Evolutionary conservation across 2,329 filamentous ascomycete genomes (phyloP).

Genomic region (Aspergillus costaricaensis): DNA sequence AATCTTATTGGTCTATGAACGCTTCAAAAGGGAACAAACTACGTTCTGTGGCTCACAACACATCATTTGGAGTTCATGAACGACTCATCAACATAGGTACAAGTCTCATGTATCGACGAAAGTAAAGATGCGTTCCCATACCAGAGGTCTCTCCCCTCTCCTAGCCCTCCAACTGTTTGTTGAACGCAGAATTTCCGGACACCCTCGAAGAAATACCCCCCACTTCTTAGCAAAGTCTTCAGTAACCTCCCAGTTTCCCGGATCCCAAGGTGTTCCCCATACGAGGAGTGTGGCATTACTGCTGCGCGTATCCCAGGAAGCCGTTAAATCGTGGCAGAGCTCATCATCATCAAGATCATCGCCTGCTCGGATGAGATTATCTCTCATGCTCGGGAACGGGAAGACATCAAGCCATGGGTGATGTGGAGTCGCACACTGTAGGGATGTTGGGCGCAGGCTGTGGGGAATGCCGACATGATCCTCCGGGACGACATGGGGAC

Average conservation of each 20-base stretch:
- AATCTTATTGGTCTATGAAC: no score
- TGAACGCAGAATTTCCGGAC: not conserved
- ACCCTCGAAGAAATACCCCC: constrained; percentile 39
- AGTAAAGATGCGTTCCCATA: not conserved
- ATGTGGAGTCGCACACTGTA: constrained; percentile 38
- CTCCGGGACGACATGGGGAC: not conserved
- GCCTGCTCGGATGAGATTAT: constrained; percentile 37
- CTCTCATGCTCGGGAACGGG: constrained; percentile 44
- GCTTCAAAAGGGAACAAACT: no score
- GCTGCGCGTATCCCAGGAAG: constrained; percentile 25
- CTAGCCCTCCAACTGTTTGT: not conserved
- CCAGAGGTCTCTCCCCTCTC: not conserved
- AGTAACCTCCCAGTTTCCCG: constrained; percentile 42
- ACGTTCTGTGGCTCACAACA: no score
- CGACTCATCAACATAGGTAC: no score
- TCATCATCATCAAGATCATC: constrained; percentile 40
- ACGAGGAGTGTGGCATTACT: constrained; percentile 29
- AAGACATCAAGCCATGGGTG: constrained; percentile 46
- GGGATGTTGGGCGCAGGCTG: not conserved
- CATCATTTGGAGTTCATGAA: no score
- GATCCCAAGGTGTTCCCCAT: constrained; percentile 42
- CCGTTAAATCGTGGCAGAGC: constrained; percentile 40
- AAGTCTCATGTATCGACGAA: no score
- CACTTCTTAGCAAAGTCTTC: constrained; percentile 40
- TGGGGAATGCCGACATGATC: not conserved